Evolutionary conservation across 140 eudicot species (phyloP), one percentile per base, ranked within the genome.

Genomic region (Senecio squalidus): DNA sequence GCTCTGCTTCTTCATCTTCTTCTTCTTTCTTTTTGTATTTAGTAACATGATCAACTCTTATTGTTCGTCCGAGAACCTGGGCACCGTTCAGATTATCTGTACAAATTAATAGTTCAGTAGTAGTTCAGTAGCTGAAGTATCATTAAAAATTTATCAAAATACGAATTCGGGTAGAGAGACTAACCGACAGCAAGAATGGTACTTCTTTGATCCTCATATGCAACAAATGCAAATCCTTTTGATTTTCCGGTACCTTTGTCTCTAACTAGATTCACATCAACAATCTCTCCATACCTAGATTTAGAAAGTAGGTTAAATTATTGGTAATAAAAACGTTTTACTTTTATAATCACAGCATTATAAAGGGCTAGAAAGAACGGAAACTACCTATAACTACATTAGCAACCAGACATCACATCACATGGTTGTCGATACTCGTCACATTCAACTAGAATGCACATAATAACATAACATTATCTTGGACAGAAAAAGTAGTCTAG

Each of bases 121-220:
- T n/a, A n/a, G n/a, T n/a, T n/a, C n/a, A n/a, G n/a, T n/a, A n/a
- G n/a, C n/a, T n/a, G n/a, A n/a, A n/a, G n/a, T 69, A 24, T 9
- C 61, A 43, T 10, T 28, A 14, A 4, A 36, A 8, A 36, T 9
- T 36, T 36, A 8, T 10, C 41, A 8, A 24, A 31, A 53, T 21
- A 5, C 24, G 47, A 55, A 53, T 25, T 53, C 48, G 4, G 24
- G 8, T 33, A 53, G 34, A 60, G 72, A 48, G 74, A 76, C 95
- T 13, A 20, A 88, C 96, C 97, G 13, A 91, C 98, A 52, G 98
- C 96, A 63, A 92, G 94, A 72, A 61, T 75, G 46, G 96, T 87
- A 59, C 98, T 92, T 55, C 98, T 82, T 53, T 92, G 98, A 76
- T 91, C 98, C 79, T 91, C 98, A 46, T 91, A 91, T 10, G 98